Evolutionary conservation across 257 asterid genomes (phyloP), one percentile per base, ranked within the genome.

Genomic region (Voacanga thouarsii): DNA sequence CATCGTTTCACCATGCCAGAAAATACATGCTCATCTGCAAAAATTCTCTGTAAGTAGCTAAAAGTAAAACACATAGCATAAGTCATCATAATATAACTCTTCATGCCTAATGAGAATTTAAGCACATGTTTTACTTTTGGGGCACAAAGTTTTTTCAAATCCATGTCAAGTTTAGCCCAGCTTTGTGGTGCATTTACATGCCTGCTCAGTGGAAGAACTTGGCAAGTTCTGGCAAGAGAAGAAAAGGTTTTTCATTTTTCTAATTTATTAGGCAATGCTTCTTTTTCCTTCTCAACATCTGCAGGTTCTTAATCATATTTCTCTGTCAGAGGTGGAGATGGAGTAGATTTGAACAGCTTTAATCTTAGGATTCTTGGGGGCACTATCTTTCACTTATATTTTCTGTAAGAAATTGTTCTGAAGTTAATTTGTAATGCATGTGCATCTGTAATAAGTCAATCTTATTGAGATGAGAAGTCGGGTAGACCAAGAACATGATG

Each of bases 1-100:
- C 99, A 94, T 80, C 82, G 88, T 85, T 91, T 92, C 10, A 80
- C 92, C 76, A 94, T 89, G 81, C 89, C 87, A 76, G 79, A 75
- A 77, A 88, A 81, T 77, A 86, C 92, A 84, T 85, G 90, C 59
- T 57, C 73, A 87, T 91, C 99, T 94, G 97, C 81, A 81, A 79
- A 77, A 61, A 76, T 80, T 69, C 71, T 73, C 71, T 75, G 77
- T 86, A 45, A 87, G 74, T 53, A 75, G 57, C 50, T 76, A 50
- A 66, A 80, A 56, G 51, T 61, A 37, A 66, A 66, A 66, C 39
- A 67, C 12, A 15, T 16, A 33, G 71, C n/a, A 65, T 39, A 26
- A 1, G 14, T 65, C 71, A 24, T 15, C 30, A 33, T 64, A 33
- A 16, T 56, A 6, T n/a, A 43, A 41, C 39, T 45, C 57, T 26